Evolutionary conservation across 1,284 basidiomycete genomes (phyloP).

Genomic region (Inonotus hispidus): DNA sequence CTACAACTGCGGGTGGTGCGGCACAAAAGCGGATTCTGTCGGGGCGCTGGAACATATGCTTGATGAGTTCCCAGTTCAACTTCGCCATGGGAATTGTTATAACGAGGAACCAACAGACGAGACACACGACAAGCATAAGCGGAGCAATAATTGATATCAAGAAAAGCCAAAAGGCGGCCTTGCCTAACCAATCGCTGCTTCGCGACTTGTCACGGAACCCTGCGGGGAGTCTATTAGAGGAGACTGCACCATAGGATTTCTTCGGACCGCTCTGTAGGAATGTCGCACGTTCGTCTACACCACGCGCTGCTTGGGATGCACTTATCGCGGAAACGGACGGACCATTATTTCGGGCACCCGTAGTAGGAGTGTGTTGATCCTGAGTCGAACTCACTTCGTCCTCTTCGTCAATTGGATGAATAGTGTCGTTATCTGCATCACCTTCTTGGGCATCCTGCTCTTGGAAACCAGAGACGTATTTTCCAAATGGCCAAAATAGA

Average conservation of each 20-base stretch:
- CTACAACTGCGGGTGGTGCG: constrained; percentile 56
- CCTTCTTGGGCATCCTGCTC: constrained; percentile 35
- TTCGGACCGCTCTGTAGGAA: constrained; percentile 33
- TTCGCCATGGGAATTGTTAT: constrained; percentile 98
- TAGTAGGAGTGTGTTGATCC: constrained; percentile 24
- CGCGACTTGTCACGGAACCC: background rate
- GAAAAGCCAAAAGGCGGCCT: constrained; percentile 72
- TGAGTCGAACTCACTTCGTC: constrained; percentile 18
- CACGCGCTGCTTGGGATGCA: constrained; percentile 13
- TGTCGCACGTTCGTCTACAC: constrained; percentile 30
- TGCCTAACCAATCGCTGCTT: constrained; percentile 50
- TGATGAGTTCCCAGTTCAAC: constrained; percentile 89
- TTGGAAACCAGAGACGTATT: constrained; percentile 91
- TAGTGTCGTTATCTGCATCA: constrained; percentile 25
- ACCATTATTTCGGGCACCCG: constrained; percentile 28
- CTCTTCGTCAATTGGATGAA: constrained; percentile 31
- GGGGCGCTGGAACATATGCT: constrained; percentile 77
- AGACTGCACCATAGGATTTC: constrained; percentile 63
- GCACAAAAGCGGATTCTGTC: constrained; percentile 89
- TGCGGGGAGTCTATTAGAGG: constrained; percentile 20
- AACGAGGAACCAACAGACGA: constrained; percentile 90
- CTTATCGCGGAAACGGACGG: constrained; percentile 14
- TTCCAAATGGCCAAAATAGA: constrained; percentile 97
- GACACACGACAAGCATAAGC: constrained; percentile 79
- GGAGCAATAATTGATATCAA: constrained; percentile 82